A percentile compares a stretch with the other conserved stretches of the same genome.
phyloP scores from a whole-genome alignment of 2,329 filamentous ascomycete genomes.

The Aspergillus neoniger region DNA sequence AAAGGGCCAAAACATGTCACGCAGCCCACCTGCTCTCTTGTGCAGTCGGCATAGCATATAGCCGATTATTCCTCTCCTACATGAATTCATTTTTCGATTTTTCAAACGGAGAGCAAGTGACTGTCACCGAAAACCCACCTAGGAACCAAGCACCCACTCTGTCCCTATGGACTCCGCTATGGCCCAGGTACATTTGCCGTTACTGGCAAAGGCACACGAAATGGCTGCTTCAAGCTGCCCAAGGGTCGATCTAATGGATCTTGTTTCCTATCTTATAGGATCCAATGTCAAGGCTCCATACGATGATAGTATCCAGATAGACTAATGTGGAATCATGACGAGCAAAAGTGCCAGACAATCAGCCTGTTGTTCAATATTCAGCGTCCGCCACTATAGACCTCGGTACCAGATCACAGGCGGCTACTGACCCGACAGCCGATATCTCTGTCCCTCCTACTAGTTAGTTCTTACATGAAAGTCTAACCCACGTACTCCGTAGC shows the following conservation, averaged over 20 bases:
- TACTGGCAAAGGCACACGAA: background rate
- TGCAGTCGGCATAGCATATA: background rate
- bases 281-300: background rate
- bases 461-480: background rate
- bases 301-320: background rate
- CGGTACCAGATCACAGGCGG: background rate
- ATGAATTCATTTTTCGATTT: background rate
- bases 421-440: background rate
- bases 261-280: background rate
- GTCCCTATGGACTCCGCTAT: background rate
- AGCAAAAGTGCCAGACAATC: background rate
- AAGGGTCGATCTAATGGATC: background rate
- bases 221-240: background rate
- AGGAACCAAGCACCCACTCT: background rate
- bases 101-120: background rate
- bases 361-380: background rate
- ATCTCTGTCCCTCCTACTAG: background rate
- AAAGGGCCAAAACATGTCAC: background rate
- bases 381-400: background rate
- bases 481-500: background rate
- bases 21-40: background rate
- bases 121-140: background rate
- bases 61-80: background rate
- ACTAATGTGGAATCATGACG: background rate
- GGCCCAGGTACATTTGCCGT: slow-evolving; percentile 5